phyloP scores from a whole-genome alignment of 2,329 filamentous ascomycete species.

The Byssochlamys sp. region DNA sequence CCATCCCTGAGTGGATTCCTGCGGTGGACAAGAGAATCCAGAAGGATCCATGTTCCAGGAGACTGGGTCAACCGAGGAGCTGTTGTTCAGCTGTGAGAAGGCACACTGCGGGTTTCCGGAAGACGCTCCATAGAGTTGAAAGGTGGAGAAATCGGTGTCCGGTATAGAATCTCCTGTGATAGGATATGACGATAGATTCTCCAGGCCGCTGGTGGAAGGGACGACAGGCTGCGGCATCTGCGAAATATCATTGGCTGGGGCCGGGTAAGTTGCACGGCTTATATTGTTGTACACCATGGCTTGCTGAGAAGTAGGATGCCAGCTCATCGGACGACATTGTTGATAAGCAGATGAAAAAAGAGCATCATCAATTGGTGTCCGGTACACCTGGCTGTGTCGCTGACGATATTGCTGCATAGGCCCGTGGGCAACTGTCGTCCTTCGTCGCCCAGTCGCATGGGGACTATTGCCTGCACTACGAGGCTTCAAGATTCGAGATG shows the following conservation, averaged over 20 bases:
- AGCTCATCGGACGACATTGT: conserved; percentile 57
- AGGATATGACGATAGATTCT: conserved; percentile 7
- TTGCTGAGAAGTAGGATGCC: conserved; percentile 58
- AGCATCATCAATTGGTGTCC: conserved; percentile 38
- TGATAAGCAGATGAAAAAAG: conserved; percentile 30
- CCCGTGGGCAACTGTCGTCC: conserved; percentile 44
- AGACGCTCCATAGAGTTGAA: conserved; percentile 8
- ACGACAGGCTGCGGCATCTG: not conserved
- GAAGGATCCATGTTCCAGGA: conserved; percentile 16
- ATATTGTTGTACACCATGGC: conserved; percentile 18
- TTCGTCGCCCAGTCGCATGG: conserved; percentile 38
- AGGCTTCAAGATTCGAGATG: conserved; percentile 51
- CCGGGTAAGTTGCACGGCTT: conserved; percentile 14
- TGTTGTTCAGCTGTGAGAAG: conserved; percentile 13
- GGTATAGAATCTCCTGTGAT: conserved; percentile 10
- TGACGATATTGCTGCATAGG: conserved; percentile 36
- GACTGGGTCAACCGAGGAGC: conserved; percentile 17
- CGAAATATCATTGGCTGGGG: conserved; percentile 3
- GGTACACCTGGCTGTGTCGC: conserved; percentile 12
- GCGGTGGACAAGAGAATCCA: conserved; percentile 13
- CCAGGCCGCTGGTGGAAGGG: conserved; percentile 3
- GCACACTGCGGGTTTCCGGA: conserved; percentile 10
- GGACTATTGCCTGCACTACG: conserved; percentile 62
- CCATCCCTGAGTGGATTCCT: conserved; percentile 22
- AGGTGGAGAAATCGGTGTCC: conserved; percentile 12